Conservation (phyloP, 2,329 filamentous ascomycete genomes). For the Penicillium sp. region DNA sequence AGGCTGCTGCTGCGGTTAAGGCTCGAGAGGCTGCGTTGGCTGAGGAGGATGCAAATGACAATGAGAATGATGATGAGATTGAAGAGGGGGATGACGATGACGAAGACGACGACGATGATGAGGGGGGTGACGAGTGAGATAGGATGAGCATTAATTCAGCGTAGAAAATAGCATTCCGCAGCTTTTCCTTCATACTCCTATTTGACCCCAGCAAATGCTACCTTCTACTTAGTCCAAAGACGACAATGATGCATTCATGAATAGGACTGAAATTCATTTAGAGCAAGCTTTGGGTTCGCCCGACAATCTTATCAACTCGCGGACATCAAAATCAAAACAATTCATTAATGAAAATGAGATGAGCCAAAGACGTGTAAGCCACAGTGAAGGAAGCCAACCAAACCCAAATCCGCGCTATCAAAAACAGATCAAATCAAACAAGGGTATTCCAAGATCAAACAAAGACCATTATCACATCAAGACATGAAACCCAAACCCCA, state of each 20-base stretch:
- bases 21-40: slow-evolving; percentile 32
- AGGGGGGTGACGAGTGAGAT: slow-evolving; percentile 7
- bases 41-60: slow-evolving; percentile 28
- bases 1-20: slow-evolving; percentile 33
- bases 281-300: slow-evolving; percentile 5
- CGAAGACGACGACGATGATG: background rate
- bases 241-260: background rate
- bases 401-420: background rate
- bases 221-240: background rate
- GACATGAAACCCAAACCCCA: slow-evolving; percentile 11
- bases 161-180: background rate
- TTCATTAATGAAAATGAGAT: slow-evolving; percentile 17
- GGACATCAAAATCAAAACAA: slow-evolving; percentile 15
- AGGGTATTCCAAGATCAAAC: slow-evolving; percentile 18
- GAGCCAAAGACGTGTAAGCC: slow-evolving; percentile 7
- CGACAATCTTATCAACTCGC: slow-evolving; percentile 20
- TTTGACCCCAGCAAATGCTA: background rate
- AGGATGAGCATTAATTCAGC: background rate
- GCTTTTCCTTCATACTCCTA: background rate
- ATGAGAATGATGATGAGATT: slow-evolving; percentile 19
- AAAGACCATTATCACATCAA: background rate
- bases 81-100: slow-evolving; percentile 18
- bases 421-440: slow-evolving; percentile 5
- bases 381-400: slow-evolving; percentile 1
- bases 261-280: background rate